Evolutionary conservation across 1,284 basidiomycete genomes (phyloP).

Genomic region (Fistulina hepatica): DNA sequence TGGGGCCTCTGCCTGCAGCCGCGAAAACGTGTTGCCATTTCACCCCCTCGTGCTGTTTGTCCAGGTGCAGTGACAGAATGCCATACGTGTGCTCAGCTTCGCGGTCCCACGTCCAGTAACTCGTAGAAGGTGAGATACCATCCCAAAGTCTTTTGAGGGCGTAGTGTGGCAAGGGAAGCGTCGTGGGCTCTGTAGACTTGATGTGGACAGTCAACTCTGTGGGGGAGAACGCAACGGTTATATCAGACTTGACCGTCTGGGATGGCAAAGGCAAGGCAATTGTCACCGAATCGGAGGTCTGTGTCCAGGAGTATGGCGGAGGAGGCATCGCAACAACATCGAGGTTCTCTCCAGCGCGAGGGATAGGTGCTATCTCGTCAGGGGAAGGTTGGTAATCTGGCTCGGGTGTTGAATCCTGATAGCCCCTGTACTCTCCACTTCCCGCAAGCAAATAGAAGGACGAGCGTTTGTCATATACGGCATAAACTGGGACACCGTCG

Average conservation of each 20-base stretch:
- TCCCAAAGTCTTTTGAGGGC: slow-evolving; percentile 66
- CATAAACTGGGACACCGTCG: slow-evolving; percentile 57
- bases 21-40: slow-evolving; percentile 82
- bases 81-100: slow-evolving; percentile 56
- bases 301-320: slow-evolving; percentile 85
- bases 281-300: slow-evolving; percentile 73
- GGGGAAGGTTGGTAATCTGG: slow-evolving; percentile 41
- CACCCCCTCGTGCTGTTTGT: slow-evolving; percentile 70
- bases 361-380: slow-evolving; percentile 59
- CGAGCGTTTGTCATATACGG: slow-evolving; percentile 36
- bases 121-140: slow-evolving; percentile 53
- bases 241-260: slow-evolving; percentile 48
- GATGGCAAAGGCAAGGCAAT: slow-evolving; percentile 75
- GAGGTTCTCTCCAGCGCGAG: slow-evolving; percentile 45
- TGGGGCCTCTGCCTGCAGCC: slow-evolving; percentile 25
- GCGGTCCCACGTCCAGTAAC: slow-evolving; percentile 84
- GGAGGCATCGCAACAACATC: slow-evolving; percentile 31
- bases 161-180: slow-evolving; percentile 47
- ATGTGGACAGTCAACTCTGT: slow-evolving; percentile 59
- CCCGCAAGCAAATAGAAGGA: slow-evolving; percentile 46
- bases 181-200: slow-evolving; percentile 25
- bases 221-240: slow-evolving; percentile 57
- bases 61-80: slow-evolving; percentile 71
- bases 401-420: slow-evolving; percentile 23
- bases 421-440: slow-evolving; percentile 39